A percentile compares a stretch with the other conserved stretches of the same genome.
Conservation (phyloP, 2,329 filamentous ascomycete genomes). For the Epichloe baconii region DNA sequence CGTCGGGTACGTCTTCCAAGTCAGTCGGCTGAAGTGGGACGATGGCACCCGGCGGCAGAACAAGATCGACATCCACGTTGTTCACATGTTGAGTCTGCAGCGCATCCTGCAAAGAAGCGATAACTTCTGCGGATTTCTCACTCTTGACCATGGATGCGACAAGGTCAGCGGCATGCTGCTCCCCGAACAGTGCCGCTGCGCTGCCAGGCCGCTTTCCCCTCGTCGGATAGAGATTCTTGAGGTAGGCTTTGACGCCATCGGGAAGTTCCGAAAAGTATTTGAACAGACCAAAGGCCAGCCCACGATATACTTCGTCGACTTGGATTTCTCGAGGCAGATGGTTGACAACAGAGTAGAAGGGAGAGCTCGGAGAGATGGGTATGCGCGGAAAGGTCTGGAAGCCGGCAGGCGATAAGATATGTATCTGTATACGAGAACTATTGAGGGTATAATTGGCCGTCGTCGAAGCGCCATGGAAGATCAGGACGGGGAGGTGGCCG, state of each 20-base stretch:
- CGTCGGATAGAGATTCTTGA: slow-evolving; percentile 46
- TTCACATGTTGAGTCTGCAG: slow-evolving; percentile 71
- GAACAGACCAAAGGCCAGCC: slow-evolving; percentile 79
- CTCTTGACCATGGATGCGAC: slow-evolving; percentile 74
- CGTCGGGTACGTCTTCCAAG: slow-evolving; percentile 43
- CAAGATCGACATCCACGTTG: slow-evolving; percentile 77
- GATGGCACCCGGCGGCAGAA: slow-evolving; percentile 68
- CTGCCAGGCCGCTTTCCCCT: slow-evolving; percentile 48
- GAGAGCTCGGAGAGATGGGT: slow-evolving; percentile 83
- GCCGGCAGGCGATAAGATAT: slow-evolving; percentile 81
- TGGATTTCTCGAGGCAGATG: slow-evolving; percentile 87
- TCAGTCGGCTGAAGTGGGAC: slow-evolving; percentile 48
- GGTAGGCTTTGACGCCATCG: slow-evolving; percentile 56
- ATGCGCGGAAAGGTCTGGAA: slow-evolving; percentile 83
- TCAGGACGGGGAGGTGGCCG: slow-evolving; percentile 65
- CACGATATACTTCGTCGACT: slow-evolving; percentile 85
- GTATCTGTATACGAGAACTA: slow-evolving; percentile 87
- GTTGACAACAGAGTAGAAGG: slow-evolving; percentile 81
- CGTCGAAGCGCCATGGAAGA: slow-evolving; percentile 87
- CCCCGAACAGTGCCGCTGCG: slow-evolving; percentile 62
- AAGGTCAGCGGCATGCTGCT: slow-evolving; percentile 85
- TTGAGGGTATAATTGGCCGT: slow-evolving; percentile 77
- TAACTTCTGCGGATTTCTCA: slow-evolving; percentile 61
- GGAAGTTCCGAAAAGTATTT: slow-evolving; percentile 91
- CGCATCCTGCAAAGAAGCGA: slow-evolving; percentile 60